Conservation (phyloP, 2,329 filamentous ascomycete genomes). For the Fusarium vanettenii region DNA sequence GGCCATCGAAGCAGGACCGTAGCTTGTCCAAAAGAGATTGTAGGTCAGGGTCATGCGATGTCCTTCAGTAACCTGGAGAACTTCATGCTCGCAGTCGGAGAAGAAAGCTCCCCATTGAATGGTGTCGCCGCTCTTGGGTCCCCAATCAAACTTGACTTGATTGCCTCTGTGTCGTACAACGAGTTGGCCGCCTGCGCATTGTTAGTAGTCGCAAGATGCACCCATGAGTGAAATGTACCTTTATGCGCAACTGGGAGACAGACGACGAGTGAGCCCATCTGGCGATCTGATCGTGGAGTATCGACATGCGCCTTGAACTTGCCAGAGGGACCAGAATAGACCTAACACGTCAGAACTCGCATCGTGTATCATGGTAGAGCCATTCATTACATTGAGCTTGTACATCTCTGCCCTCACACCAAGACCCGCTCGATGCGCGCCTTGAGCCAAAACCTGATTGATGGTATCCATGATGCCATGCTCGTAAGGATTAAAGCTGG, state of each 20-base stretch:
- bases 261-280: not conserved
- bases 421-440: constrained; percentile 19
- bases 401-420: constrained; percentile 27
- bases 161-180: not conserved
- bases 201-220: not conserved
- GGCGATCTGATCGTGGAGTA: not conserved
- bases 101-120: not conserved
- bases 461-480: not conserved
- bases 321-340: not conserved
- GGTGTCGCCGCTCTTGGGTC: not conserved
- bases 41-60: not conserved
- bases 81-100: not conserved
- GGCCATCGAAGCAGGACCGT: constrained; percentile 44
- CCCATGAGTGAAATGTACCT: not conserved
- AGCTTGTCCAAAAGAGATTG: constrained; percentile 43
- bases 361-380: too few relatives aligned
- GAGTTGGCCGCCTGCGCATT: not conserved
- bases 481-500: not conserved
- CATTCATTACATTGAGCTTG: not conserved
- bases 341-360: not conserved
- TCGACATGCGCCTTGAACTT: not conserved
- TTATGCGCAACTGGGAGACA: not conserved
- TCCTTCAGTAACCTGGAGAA: not conserved
- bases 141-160: not conserved
- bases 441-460: constrained; percentile 19